Evolutionary conservation across 495 filamentous ascomycete species (phyloP).

Genomic region (Penicillium bovifimosum): DNA sequence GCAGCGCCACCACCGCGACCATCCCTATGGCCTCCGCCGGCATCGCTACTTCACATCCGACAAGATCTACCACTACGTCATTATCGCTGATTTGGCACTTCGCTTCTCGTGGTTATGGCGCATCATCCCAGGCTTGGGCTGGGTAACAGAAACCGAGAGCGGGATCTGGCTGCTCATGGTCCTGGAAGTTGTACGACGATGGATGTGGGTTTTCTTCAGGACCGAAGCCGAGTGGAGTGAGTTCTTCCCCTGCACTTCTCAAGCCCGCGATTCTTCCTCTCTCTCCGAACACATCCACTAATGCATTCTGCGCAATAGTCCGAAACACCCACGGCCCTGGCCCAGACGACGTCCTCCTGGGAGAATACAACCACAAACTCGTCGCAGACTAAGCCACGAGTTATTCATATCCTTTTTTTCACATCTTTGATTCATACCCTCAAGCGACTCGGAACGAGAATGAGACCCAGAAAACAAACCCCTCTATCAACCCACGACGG

Average conservation of each 20-base stretch:
- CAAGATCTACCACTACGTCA: conserved; percentile 75
- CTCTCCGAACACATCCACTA: background rate
- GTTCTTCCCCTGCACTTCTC: conserved; percentile 16
- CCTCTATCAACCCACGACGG: background rate
- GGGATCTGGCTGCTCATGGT: conserved; percentile 83
- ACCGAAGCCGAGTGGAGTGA: conserved; percentile 87
- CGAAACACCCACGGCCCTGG: conserved; percentile 49
- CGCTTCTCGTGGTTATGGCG: conserved; percentile 88
- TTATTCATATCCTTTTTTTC: background rate
- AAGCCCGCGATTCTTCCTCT: background rate
- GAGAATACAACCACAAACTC: conserved; percentile 47
- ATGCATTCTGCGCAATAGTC: conserved; percentile 30
- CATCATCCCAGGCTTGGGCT: conserved; percentile 70
- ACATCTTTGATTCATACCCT: conserved; percentile 2
- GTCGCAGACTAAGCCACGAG: conserved; percentile 41
- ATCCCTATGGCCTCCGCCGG: conserved; percentile 73
- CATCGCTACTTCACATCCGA: conserved; percentile 62
- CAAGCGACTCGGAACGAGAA: conserved; percentile 13
- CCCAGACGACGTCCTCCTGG: conserved; percentile 51
- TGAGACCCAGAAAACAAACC: conserved; percentile 14
- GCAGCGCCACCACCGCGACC: conserved; percentile 45
- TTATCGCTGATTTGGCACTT: conserved; percentile 70
- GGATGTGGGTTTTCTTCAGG: conserved; percentile 96
- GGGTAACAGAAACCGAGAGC: conserved; percentile 77
- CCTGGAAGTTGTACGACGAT: conserved; percentile 78